Evolutionary conservation across 495 filamentous ascomycete species (phyloP).

Genomic region (Venustampulla echinocandica): DNA sequence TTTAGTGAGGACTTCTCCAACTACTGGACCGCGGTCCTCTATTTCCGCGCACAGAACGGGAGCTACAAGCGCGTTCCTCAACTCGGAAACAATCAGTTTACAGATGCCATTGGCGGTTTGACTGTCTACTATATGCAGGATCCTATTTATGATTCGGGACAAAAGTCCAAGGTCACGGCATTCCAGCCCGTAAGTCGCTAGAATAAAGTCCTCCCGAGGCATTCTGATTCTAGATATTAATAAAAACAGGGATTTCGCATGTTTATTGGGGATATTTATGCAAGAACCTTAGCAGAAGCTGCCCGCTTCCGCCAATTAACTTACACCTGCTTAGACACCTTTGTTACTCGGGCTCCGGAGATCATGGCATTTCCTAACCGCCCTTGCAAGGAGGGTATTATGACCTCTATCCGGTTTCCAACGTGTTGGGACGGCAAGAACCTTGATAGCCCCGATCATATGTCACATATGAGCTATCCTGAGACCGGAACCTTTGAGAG

Average conservation of each 20-base stretch:
- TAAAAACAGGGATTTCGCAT: constrained; percentile 1
- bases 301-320: constrained; percentile 22
- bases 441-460: too few species aligned
- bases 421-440: constrained; percentile 86
- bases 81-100: constrained; percentile 39
- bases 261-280: neutral
- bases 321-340: constrained; percentile 25
- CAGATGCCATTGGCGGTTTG: constrained; percentile 22
- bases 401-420: constrained; percentile 76
- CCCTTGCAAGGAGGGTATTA: constrained; percentile 51
- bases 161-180: constrained; percentile 25
- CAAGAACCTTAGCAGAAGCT: neutral
- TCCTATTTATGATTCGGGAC: constrained; percentile 4
- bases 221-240: constrained; percentile 11
- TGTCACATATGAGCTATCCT: constrained; percentile 49
- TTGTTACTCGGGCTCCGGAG: constrained; percentile 22
- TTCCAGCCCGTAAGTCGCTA: constrained; percentile 30
- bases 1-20: constrained; percentile 54
- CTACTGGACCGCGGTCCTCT: constrained; percentile 62
- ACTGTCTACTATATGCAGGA: constrained; percentile 51
- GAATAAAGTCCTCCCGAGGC: neutral
- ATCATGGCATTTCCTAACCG: constrained; percentile 42
- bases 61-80: constrained; percentile 57
- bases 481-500: constrained; percentile 28
- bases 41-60: constrained; percentile 52